Base-by-base conservation (phyloP, 1,284 basidiomycete species). In the Boletus sp. region DNA sequence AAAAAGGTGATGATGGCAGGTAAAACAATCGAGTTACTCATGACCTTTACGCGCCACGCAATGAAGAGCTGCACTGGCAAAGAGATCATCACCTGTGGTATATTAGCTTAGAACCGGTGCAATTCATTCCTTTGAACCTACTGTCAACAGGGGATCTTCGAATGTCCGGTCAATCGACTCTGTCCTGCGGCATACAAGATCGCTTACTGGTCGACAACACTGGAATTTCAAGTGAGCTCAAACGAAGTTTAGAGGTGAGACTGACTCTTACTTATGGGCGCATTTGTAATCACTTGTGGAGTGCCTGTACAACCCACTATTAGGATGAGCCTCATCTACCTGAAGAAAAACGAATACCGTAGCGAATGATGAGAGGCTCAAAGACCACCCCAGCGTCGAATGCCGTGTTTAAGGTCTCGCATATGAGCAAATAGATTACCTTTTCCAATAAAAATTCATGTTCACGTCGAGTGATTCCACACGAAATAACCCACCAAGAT, bases 361-460 rank as follows among this genome's bases (percentile, higher is more conserved):
- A 80, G 41, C 74, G 63, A 29, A 73, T 46, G 36, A 81, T 39
- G 11, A 81, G 70, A 11, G 80, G 78, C 57, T 81, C 72, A 49
- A 77, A 82, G 61, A 82, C 74, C 67, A 81, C 73, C 6, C 67
- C 74, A 47, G 78, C 76, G 60, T 80, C 75, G 56, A 74, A 76
- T 7, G 54, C 73, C 7, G 76, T 78, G 60, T 29, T 29, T 29
- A 29, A 29, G 1, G 29, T 29, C 29, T 29, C 29, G 8, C 29
- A 29, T 6, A 29, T 29, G 7, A 29, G 29, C 8, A 29, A 29
- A 29, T 29, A 29, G 29, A 29, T 29, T 29, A 29, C 29, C 29
- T 29, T 29, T 29, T 29, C 29, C 5, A 29, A 29, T 24, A 29
- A 8, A 29, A 29, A 29, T 6, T 29, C 4, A 29, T 7, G 29